These are phyloP conservation scores for Geranium brycei DNA, from an alignment of 345 rosid species.

Conservation along the genomic window DNA sequence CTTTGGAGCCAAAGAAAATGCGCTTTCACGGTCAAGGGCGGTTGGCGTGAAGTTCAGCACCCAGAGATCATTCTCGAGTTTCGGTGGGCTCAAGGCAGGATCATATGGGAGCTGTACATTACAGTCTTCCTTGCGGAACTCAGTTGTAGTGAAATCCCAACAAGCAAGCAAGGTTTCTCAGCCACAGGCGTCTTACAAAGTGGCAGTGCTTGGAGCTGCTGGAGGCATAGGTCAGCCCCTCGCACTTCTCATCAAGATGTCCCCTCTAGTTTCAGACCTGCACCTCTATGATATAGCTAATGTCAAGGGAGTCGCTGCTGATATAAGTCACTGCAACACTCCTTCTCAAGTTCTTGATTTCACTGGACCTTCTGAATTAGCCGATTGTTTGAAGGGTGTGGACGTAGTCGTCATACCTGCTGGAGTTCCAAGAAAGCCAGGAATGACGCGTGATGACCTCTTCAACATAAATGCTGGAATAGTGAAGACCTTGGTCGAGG, in stretches of 20 bases:
- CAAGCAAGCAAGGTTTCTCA: slow-evolving; percentile 21
- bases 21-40: slow-evolving; percentile 7
- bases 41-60: slow-evolving; percentile 2
- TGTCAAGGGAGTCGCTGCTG: slow-evolving; percentile 93
- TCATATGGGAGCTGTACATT: slow-evolving; percentile 27
- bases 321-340: slow-evolving; percentile 89
- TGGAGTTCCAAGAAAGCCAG: slow-evolving; percentile 88
- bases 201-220: slow-evolving; percentile 83
- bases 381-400: slow-evolving; percentile 56
- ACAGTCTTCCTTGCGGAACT: slow-evolving; percentile 40
- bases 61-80: slow-evolving; percentile 19
- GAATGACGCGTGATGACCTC: slow-evolving; percentile 94
- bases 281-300: slow-evolving; percentile 85
- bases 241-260: slow-evolving; percentile 82
- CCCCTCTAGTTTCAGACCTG: slow-evolving; percentile 66
- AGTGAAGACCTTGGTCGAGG: slow-evolving; percentile 66
- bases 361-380: slow-evolving; percentile 65
- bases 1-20: slow-evolving; percentile 5
- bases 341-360: slow-evolving; percentile 79
- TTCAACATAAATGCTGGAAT: slow-evolving; percentile 86
- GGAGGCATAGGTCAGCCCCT: slow-evolving; percentile 93
- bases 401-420: slow-evolving; percentile 86
- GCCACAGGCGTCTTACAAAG: slow-evolving; percentile 66
- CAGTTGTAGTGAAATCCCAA: slow-evolving; percentile 27
- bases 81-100: slow-evolving; percentile 26